These are phyloP conservation scores for Nemania diffusa DNA, from an alignment of 2,329 filamentous ascomycete genomes.

Conservation along the genomic window DNA sequence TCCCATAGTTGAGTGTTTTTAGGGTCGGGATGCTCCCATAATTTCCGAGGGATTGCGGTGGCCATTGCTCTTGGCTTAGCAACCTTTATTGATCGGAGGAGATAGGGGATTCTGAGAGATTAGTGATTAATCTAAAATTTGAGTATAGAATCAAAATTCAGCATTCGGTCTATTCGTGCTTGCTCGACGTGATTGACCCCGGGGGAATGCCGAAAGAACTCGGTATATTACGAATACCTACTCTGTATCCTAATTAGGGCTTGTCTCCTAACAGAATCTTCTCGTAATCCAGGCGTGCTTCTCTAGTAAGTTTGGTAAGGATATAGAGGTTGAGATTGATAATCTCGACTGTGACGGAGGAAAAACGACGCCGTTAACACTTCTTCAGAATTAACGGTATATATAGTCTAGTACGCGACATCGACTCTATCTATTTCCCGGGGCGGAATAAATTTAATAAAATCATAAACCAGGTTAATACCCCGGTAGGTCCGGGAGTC, in stretches of 20 bases:
- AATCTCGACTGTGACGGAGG: neutral
- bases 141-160: neutral
- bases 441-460: no score
- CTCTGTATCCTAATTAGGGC: neutral
- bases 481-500: neutral
- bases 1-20: constrained; percentile 71
- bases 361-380: neutral
- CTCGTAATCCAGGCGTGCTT: neutral
- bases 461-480: no score
- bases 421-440: no score
- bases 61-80: constrained; percentile 29
- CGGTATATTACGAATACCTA: neutral
- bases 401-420: no score
- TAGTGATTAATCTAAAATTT: neutral
- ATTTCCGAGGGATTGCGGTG: constrained; percentile 63
- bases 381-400: no score
- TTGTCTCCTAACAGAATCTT: neutral
- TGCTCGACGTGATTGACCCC: neutral
- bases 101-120: neutral
- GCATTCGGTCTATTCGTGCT: neutral
- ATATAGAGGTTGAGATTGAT: neutral
- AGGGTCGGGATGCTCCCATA: constrained; percentile 74
- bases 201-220: neutral
- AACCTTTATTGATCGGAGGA: no score
- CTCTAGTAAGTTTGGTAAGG: neutral